Base-by-base conservation (phyloP, 768 basidiomycete genomes). In the Agrocybe praecox region DNA sequence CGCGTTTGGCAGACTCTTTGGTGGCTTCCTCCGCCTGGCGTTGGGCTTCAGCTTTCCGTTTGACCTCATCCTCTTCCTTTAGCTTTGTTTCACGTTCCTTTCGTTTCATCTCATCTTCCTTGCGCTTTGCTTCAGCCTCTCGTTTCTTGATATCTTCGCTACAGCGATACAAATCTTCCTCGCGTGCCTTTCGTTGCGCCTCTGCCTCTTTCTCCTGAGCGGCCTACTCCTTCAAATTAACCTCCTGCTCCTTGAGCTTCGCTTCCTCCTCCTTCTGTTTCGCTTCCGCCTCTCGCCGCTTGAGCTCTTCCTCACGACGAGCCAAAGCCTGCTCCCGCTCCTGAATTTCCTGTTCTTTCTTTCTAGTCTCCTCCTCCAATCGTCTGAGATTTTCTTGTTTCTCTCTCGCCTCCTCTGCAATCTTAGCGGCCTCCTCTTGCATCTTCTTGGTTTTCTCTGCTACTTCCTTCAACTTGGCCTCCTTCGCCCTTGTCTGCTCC, bases 261-360 rank as follows among this genome's bases (percentile, higher is more conserved):
- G 57, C 51, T 22, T 62, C 61, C 36, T 62, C 58, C 52, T 66
- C 56, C 46, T 67, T 62, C 57, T 69, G 67, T 46, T 52, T 57
- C 42, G 62, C 59, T 53, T 71, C 70, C 23, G 72, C 70, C 54
- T 77, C 74, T 52, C 68, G 65, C 45, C 69, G 68, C 56, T 57
- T 65, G 9, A 73, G 59, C 56, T 77, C 76, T 40, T 76, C 74
- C 55, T 78, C 76, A 2, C 71, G 67, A 11, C 61, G 59, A 10
- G 60, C 59, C n/a, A 75, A 61, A 51, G 65, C 57, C 61, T 63
- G 34, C 65, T 68, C 59, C 65, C 71, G 46, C 64, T 55, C 69
- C 32, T 53, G 56, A 23, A 66, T 61, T 34, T 74, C 74, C 21
- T 62, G 64, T 49, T 79, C 74, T 53, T 68, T 71, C 46, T 58